A percentile compares a stretch with the other conserved stretches of the same genome.
Evolutionary conservation across 2,329 filamentous ascomycete genomes (phyloP).

Genomic region (Tricladium varicosporioides): DNA sequence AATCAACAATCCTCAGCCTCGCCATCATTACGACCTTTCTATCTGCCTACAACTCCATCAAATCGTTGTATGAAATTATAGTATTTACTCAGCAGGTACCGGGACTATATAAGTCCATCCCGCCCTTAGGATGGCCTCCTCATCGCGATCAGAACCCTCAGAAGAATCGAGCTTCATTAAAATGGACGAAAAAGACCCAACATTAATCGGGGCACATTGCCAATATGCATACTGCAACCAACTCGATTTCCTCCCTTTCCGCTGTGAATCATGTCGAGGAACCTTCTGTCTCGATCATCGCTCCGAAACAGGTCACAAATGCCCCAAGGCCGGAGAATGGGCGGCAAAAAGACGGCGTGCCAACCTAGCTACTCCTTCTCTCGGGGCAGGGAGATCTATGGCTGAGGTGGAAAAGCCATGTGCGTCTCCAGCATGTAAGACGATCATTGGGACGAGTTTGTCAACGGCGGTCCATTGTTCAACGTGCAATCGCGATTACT

Average conservation of each 20-base stretch:
- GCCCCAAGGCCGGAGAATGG: conserved; percentile 59
- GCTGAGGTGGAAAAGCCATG: conserved; percentile 66
- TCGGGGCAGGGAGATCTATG: conserved; percentile 52
- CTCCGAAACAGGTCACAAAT: conserved; percentile 76
- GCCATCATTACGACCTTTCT: conserved; percentile 22
- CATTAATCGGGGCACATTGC: conserved; percentile 87
- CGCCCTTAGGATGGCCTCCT: conserved; percentile 49
- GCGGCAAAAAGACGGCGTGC: conserved; percentile 55
- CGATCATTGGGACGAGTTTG: conserved; percentile 65
- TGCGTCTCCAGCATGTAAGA: conserved; percentile 65
- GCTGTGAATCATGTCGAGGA: conserved; percentile 81
- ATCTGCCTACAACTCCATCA: conserved; percentile 16
- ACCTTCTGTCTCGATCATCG: conserved; percentile 95
- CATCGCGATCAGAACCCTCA: conserved; percentile 37
- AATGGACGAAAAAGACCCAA: conserved; percentile 76
- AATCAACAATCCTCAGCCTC: conserved; percentile 23
- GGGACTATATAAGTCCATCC: conserved; percentile 7
- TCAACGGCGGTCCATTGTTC: conserved; percentile 68
- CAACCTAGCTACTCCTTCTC: conserved; percentile 51
- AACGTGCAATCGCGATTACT: conserved; percentile 71
- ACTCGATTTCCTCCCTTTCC: conserved; percentile 93
- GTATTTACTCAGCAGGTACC: conserved; percentile 1
- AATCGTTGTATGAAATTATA: background rate
- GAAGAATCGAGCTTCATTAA: conserved; percentile 61
- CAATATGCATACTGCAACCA: conserved; percentile 88